Base-by-base conservation (phyloP, 345 rosid genomes). In the Sonneratia caseolaris region DNA sequence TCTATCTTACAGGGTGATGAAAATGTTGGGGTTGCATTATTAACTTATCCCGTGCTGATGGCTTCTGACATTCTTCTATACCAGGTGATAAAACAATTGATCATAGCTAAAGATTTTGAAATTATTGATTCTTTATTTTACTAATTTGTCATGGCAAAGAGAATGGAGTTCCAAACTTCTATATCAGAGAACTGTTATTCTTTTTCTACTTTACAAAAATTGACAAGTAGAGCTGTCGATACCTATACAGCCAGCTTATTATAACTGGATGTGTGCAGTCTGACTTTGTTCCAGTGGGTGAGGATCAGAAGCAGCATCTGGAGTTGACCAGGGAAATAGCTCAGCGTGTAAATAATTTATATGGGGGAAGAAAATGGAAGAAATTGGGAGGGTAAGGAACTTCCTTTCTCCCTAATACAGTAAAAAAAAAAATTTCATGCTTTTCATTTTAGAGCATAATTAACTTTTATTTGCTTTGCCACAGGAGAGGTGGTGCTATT, bases 301-400 rank as follows among this genome's bases (percentile, higher is more conserved):
- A 91, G 83, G 97, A 89, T 73, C 98, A 94, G 86, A 94, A 91
- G 85, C 98, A 91, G 79, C 98, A 94, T 73, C 74, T 94, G 65
- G 97, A 91, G 84, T 85, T 94, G 86, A 86, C 96, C 15, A 89
- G 93, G 40, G 96, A 94, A 70, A 68, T 91, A 72, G 98, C 97
- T 45, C 93, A 87, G 72, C 89, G 97, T 67, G 78, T 91, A 70
- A 94, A 94, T 79, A 71, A 77, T 72, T 78, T 88, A 74, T 94
- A 89, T 79, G 98, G 98, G 74, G 96, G 97, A 80, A 88, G 89
- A 80, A 93, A 93, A 84, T 91, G 97, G 98, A 93, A 93, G 79
- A 93, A 91, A 72, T 83, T 93, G 76, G 98, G 98, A 80, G 97
- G 94, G 98, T 91, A 79, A 77, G 79, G 27, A 72, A 38, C 49